phyloP scores from a whole-genome alignment of 495 filamentous ascomycete genomes.

The Aspergillus steynii region DNA sequence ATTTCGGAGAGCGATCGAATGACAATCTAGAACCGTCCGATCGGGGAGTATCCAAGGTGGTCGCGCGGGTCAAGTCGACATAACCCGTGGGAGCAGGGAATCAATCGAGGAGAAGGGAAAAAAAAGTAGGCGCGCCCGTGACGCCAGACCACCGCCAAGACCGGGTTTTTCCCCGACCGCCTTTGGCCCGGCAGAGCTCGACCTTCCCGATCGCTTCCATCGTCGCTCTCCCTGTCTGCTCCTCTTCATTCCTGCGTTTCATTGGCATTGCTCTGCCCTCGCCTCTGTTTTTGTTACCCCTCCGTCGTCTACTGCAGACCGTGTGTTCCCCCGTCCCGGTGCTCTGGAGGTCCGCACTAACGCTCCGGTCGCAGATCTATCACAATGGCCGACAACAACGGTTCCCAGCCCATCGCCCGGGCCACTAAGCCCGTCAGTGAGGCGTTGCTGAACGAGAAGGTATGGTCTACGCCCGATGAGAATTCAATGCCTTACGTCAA shows the following conservation, averaged over 20 bases:
- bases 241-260: slow-evolving; percentile 13
- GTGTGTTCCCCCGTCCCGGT: background rate
- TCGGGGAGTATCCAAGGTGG: slow-evolving; percentile 1
- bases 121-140: slow-evolving; percentile 10
- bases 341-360: slow-evolving; percentile 3
- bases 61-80: background rate
- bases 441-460: slow-evolving; percentile 94
- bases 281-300: slow-evolving; percentile 5
- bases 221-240: slow-evolving; percentile 25
- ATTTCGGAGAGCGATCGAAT: slow-evolving; percentile 32
- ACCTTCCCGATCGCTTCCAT: slow-evolving; percentile 32
- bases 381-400: slow-evolving; percentile 58
- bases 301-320: slow-evolving; percentile 15
- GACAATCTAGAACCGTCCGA: slow-evolving; percentile 7
- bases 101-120: slow-evolving; percentile 22
- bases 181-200: slow-evolving; percentile 37
- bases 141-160: slow-evolving; percentile 18
- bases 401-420: slow-evolving; percentile 50
- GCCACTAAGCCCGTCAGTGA: slow-evolving; percentile 82
- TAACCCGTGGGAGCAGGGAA: background rate
- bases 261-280: slow-evolving; percentile 11
- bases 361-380: slow-evolving; percentile 23
- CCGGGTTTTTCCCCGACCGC: slow-evolving; percentile 45
- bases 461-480: slow-evolving; percentile 37
- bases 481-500: slow-evolving; percentile 22